Percentiles rank a stretch among this genome's conserved stretches.
phyloP scores from a whole-genome alignment of 2,329 filamentous ascomycete species.

The Myriosclerotinia scirpicola region DNA sequence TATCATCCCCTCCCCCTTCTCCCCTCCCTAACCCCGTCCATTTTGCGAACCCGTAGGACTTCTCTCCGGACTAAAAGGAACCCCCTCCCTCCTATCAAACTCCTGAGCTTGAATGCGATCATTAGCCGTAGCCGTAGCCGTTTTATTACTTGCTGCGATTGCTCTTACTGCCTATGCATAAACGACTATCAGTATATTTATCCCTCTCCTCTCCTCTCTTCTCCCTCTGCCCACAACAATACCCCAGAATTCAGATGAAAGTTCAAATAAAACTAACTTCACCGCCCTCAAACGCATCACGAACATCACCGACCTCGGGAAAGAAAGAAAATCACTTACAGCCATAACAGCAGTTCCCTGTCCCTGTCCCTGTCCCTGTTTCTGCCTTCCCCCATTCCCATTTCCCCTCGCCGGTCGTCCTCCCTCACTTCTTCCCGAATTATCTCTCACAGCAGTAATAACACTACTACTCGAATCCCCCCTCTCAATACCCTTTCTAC shows the following conservation, averaged over 20 bases:
- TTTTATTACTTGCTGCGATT: conserved; percentile 18
- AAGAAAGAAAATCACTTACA: not conserved
- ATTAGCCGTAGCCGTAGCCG: not conserved
- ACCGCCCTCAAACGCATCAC: not conserved
- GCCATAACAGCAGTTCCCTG: conserved; percentile 23
- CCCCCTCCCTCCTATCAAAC: conserved; percentile 1
- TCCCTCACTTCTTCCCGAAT: conserved; percentile 26
- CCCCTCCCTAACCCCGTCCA: not conserved
- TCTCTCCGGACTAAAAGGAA: not conserved
- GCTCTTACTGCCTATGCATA: conserved; percentile 5
- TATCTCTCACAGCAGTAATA: conserved; percentile 34
- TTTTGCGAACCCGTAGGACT: not conserved
- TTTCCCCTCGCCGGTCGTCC: not conserved
- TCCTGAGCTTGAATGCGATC: not conserved
- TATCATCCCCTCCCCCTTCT: too few relatives aligned
- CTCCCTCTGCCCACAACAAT: not conserved
- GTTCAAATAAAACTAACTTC: not conserved
- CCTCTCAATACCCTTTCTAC: conserved; percentile 22
- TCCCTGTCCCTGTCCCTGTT: not conserved
- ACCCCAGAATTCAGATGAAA: not conserved
- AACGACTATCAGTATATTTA: not conserved
- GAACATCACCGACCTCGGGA: not conserved
- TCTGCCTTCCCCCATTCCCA: conserved; percentile 22
- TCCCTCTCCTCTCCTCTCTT: not conserved
- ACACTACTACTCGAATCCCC: conserved; percentile 34